Evolutionary conservation across 129 eudicot species (phyloP), one percentile per base, ranked within the genome.

Genomic region (Oenanthe sinensis): DNA sequence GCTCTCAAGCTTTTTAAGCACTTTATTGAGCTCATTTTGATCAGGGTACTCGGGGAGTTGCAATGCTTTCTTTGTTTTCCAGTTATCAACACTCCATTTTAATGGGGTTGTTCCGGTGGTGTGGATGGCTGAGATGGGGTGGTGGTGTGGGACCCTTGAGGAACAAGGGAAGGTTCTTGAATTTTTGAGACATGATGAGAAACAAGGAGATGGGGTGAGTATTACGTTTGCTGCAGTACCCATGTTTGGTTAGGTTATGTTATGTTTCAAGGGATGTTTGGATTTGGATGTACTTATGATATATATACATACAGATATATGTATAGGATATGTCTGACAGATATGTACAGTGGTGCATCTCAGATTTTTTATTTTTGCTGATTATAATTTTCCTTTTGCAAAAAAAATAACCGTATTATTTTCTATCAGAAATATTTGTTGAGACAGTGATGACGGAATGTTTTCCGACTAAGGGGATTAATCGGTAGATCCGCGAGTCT

Each of bases 41-140:
- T 78, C 74, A 3, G 82, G 85, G 70, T 82, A 82, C 36, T 82
- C 85, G 0, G 85, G 85, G 1, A 77, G 82, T 62, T 82, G 85
- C 20, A 73, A 45, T 0, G 85, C 85, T 43, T 58, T 78, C 43
- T 77, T 82, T 19, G 54, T 14, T 19, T 82, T 82, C 85, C 85
- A 82, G 46, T 49, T 73, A 6, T 82, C 82, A 4, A 78, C 20
- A 17, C 39, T 19, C 85, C 85, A 82, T 40, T 22, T 70, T 1
- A 71, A 19, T 17, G 77, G 76, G 44, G 74, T 28, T 20, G 62
- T 39, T 73, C 76, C 3, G 42, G 52, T 39, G 2, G 42, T 6
- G 30, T 69, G 73, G 74, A 71, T 37, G 65, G 74, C 79, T 55
- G 79, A 62, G 79, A 76, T 76, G 67, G 84, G 55, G 5, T 49